phyloP scores from a whole-genome alignment of 2,329 filamentous ascomycete species.

The Cytospora chrysosperma region DNA sequence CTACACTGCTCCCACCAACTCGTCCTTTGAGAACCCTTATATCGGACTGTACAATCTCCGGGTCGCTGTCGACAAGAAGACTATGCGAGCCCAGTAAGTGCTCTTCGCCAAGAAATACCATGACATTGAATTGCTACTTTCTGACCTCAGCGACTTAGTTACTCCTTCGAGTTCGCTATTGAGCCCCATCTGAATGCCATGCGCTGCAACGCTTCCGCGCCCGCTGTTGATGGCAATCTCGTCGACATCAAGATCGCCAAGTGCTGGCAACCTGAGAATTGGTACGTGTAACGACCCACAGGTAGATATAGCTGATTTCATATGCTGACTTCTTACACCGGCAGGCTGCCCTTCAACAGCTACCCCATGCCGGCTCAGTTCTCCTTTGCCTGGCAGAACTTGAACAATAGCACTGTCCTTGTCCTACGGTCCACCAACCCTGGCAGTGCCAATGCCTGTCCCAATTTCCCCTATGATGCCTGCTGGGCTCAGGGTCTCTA shows the following conservation, averaged over 20 bases:
- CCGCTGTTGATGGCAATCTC: background rate
- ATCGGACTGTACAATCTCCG: conserved; percentile 3
- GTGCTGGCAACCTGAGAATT: background rate
- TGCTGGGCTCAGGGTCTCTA: conserved; percentile 19
- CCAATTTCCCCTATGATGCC: conserved; percentile 8
- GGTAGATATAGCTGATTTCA: background rate
- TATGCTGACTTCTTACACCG: background rate
- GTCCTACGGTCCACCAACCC: conserved; percentile 16
- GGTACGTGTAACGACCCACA: background rate
- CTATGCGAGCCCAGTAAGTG: conserved; percentile 1
- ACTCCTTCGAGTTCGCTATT: conserved; percentile 2
- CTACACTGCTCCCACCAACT: conserved; percentile 5
- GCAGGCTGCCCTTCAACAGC: background rate
- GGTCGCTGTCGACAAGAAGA: background rate
- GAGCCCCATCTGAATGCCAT: conserved; percentile 1
- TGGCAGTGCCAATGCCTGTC: conserved; percentile 6
- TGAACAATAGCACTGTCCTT: conserved; percentile 5
- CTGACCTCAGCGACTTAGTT: background rate
- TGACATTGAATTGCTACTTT: background rate
- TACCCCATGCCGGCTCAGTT: background rate
- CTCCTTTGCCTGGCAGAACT: conserved; percentile 13
- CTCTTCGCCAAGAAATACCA: too few relatives aligned
- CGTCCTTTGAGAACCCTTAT: background rate
- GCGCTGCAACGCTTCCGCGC: background rate
- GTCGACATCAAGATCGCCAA: background rate